These are phyloP conservation scores for Boletus subcaerulescens DNA, from an alignment of 768 basidiomycete genomes.

Conservation along the genomic window DNA sequence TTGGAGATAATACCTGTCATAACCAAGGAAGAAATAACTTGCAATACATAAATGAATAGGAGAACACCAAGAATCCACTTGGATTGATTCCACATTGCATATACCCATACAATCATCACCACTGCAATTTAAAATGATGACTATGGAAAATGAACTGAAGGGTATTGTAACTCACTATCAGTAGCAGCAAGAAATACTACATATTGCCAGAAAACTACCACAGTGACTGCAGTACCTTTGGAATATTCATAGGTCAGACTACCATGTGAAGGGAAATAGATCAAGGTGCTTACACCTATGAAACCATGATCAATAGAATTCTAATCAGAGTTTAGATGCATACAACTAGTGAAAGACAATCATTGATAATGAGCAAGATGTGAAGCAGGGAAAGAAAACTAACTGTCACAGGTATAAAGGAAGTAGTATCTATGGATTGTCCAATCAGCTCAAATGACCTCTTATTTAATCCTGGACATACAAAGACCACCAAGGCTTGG, in stretches of 20 bases:
- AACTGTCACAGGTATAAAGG: background rate
- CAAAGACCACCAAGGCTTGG: background rate
- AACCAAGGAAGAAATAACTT: background rate
- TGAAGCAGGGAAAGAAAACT: background rate
- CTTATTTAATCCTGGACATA: background rate
- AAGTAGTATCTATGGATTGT: background rate
- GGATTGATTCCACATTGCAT: background rate
- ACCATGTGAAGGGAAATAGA: background rate
- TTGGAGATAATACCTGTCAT: background rate
- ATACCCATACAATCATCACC: background rate
- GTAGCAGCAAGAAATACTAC: background rate
- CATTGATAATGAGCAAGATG: too few relatives aligned
- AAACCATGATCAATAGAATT: background rate
- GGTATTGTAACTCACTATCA: background rate
- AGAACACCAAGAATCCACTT: background rate
- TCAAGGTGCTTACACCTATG: conserved; percentile 3
- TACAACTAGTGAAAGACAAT: background rate
- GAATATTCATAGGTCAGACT: background rate
- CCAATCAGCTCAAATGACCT: background rate
- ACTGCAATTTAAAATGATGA: background rate
- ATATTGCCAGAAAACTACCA: background rate
- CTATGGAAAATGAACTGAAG: background rate
- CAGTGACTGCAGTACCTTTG: background rate
- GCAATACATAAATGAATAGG: background rate
- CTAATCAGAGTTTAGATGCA: background rate